phyloP scores from a whole-genome alignment of 2,329 filamentous ascomycete genomes.

The Fusarium tuaranense region DNA sequence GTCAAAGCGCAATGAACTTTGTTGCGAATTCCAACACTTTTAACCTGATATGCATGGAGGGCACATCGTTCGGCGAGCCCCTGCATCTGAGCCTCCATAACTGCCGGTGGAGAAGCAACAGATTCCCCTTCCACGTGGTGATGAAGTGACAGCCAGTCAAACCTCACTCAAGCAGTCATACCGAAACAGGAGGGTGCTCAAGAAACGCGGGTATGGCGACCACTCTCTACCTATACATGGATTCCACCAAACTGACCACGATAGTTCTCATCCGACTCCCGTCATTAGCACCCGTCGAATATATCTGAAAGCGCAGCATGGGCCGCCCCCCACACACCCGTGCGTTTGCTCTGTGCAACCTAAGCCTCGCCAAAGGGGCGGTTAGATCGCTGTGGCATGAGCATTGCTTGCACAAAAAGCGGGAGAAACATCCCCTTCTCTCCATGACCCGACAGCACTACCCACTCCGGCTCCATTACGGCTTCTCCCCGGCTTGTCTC shows the following conservation, averaged over 20 bases:
- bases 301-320: neutral
- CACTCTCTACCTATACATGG: neutral
- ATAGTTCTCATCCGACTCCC: neutral
- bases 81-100: constrained; percentile 6
- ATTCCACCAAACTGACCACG: neutral
- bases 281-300: neutral
- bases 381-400: constrained; percentile 4
- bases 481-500: constrained; percentile 31
- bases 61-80: constrained; percentile 3
- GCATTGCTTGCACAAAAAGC: constrained; percentile 4
- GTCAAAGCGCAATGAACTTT: constrained; percentile 1
- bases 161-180: neutral
- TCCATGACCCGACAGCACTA: constrained; percentile 1
- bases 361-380: neutral
- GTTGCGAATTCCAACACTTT: neutral
- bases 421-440: neutral
- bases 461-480: constrained; percentile 26
- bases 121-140: constrained; percentile 11
- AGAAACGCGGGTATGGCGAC: neutral
- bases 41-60: neutral
- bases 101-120: constrained; percentile 4
- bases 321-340: neutral
- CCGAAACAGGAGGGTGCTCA: neutral
- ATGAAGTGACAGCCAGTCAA: neutral
- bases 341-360: constrained; percentile 2